Evolutionary conservation across 768 basidiomycete species (phyloP).

Genomic region (Neoboletus magnificus): DNA sequence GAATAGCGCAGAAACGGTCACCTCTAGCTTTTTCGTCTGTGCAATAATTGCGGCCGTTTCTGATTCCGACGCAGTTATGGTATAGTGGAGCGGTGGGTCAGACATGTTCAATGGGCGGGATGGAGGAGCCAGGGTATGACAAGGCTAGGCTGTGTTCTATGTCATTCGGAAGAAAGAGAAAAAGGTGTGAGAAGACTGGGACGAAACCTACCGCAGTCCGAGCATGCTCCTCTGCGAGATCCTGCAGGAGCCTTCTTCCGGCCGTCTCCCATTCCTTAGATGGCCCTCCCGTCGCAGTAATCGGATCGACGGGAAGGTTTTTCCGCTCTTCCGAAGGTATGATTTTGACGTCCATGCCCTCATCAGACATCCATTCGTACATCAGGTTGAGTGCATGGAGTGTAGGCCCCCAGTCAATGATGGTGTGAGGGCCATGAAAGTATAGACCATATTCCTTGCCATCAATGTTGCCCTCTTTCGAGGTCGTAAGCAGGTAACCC

Average conservation of each 20-base stretch:
- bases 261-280: slow-evolving; percentile 14
- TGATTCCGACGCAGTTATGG: neutral
- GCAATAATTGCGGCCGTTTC: slow-evolving; percentile 12
- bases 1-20: slow-evolving; percentile 15
- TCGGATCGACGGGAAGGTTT: slow-evolving; percentile 24
- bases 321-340: slow-evolving; percentile 19
- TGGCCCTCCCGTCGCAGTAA: slow-evolving; percentile 22
- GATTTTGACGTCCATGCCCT: slow-evolving; percentile 9
- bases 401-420: slow-evolving; percentile 23
- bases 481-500: slow-evolving; percentile 13
- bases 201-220: slow-evolving; percentile 6
- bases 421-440: slow-evolving; percentile 20
- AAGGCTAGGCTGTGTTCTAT: neutral
- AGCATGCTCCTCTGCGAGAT: neutral
- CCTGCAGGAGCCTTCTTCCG: slow-evolving; percentile 16
- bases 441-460: slow-evolving; percentile 19
- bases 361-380: slow-evolving; percentile 22
- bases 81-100: slow-evolving; percentile 2
- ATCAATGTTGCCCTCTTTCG: neutral
- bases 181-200: neutral
- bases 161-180: neutral
- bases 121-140: slow-evolving; percentile 8
- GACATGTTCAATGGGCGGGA: slow-evolving; percentile 4
- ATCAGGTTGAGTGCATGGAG: slow-evolving; percentile 20
- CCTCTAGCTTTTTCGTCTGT: slow-evolving; percentile 6